A percentile compares a stretch with the other conserved stretches of the same genome.
These are phyloP conservation scores for Podospora pseudocomata DNA, from an alignment of 495 filamentous ascomycete genomes.

Conservation along the genomic window DNA sequence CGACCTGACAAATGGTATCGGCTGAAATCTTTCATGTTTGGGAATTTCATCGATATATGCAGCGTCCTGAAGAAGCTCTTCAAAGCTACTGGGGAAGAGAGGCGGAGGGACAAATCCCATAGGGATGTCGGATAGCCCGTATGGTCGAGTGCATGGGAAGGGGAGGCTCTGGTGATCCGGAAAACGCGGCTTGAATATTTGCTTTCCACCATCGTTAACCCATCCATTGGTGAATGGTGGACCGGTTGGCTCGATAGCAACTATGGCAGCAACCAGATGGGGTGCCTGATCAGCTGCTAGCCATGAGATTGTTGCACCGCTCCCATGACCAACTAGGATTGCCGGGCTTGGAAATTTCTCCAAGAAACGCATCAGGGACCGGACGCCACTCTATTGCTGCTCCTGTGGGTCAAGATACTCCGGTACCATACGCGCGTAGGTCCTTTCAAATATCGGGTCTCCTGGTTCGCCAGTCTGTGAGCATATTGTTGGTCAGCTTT, in stretches of 20 bases:
- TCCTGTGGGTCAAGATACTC: slow-evolving; percentile 32
- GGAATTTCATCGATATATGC: too few species aligned
- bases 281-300: slow-evolving; percentile 46
- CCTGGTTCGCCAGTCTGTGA: slow-evolving; percentile 37
- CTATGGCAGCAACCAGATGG: slow-evolving; percentile 43
- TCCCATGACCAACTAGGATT: slow-evolving; percentile 52
- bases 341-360: slow-evolving; percentile 46
- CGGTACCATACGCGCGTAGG: neutral
- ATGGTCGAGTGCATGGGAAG: neutral
- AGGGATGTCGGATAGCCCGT: neutral
- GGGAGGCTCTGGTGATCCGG: neutral
- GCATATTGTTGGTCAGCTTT: neutral
- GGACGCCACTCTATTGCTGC: slow-evolving; percentile 41
- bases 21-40: neutral
- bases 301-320: slow-evolving; percentile 51
- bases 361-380: slow-evolving; percentile 29
- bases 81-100: neutral
- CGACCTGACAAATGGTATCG: neutral
- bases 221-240: slow-evolving; percentile 42
- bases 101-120: slow-evolving; percentile 12
- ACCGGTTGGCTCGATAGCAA: slow-evolving; percentile 53
- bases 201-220: neutral
- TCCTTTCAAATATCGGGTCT: slow-evolving; percentile 45
- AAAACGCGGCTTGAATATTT: neutral
- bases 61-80: neutral